These are phyloP conservation scores for Byssothecium circinans DNA, from an alignment of 2,329 filamentous ascomycete species.

Conservation along the genomic window DNA sequence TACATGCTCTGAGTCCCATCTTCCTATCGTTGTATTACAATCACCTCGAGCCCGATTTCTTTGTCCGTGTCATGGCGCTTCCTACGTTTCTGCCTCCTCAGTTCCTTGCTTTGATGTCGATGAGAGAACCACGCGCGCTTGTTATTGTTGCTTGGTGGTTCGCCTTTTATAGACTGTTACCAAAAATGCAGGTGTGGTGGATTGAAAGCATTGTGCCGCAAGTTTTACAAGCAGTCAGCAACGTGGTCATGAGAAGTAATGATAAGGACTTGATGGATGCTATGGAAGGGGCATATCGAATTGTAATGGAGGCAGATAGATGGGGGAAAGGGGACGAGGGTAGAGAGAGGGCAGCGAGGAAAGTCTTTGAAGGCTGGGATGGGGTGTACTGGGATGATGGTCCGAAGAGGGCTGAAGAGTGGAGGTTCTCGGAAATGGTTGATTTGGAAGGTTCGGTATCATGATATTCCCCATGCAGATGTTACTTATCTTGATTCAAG, in stretches of 20 bases:
- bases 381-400: conserved; percentile 32
- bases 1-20: conserved; percentile 36
- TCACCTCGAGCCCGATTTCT: conserved; percentile 31
- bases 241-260: conserved; percentile 13
- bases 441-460: background rate
- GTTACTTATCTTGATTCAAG: background rate
- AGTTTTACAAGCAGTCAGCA: conserved; percentile 26
- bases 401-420: conserved; percentile 19
- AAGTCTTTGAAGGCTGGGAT: conserved; percentile 31
- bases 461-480: background rate
- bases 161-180: conserved; percentile 25
- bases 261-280: conserved; percentile 17
- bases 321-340: conserved; percentile 20
- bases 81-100: conserved; percentile 35
- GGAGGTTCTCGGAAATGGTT: conserved; percentile 4
- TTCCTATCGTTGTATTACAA: conserved; percentile 39
- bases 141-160: conserved; percentile 35
- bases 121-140: conserved; percentile 28
- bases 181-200: conserved; percentile 35
- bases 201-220: conserved; percentile 11
- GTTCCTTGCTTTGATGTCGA: conserved; percentile 27
- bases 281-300: conserved; percentile 22
- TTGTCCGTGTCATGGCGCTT: conserved; percentile 31
- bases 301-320: conserved; percentile 16
- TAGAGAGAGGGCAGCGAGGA: conserved; percentile 24